These are phyloP conservation scores for Coemansia sp. DNA, from an alignment of 192 early-diverging fungal genomes.

Conservation along the genomic window DNA sequence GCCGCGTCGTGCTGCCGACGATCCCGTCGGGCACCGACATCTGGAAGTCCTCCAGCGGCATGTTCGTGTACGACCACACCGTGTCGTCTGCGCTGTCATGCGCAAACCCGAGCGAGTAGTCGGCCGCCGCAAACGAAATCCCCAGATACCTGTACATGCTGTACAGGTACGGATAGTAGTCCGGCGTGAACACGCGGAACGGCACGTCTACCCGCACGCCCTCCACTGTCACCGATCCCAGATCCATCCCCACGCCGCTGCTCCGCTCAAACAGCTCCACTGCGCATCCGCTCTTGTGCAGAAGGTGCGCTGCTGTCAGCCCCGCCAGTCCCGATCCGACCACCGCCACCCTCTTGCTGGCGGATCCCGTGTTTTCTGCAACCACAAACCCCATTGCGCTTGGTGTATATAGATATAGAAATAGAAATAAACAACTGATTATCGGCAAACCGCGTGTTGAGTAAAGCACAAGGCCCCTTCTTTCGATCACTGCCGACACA, in stretches of 20 bases:
- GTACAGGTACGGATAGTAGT: constrained; percentile 50
- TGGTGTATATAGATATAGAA: too few species aligned
- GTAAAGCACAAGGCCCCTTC: too few species aligned
- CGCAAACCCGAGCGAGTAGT: constrained; percentile 48
- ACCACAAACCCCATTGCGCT: background rate
- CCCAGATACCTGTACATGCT: constrained; percentile 43
- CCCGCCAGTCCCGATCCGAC: constrained; percentile 52
- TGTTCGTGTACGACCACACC: constrained; percentile 52
- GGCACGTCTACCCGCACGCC: constrained; percentile 50
- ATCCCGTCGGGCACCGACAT: constrained; percentile 33
- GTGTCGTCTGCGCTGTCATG: constrained; percentile 2
- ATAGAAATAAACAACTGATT: background rate
- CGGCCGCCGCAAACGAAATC: constrained; percentile 32
- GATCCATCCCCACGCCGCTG: constrained; percentile 42
- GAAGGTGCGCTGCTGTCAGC: constrained; percentile 42
- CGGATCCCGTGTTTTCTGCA: constrained; percentile 1
- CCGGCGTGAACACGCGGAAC: constrained; percentile 51
- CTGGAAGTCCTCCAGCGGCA: constrained; percentile 20
- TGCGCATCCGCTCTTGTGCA: constrained; percentile 28
- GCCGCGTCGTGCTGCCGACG: constrained; percentile 1
- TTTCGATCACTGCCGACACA: too few species aligned
- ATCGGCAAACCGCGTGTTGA: too few species aligned
- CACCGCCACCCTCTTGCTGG: constrained; percentile 31
- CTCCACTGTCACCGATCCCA: constrained; percentile 42
- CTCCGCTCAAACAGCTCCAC: constrained; percentile 46